Evolutionary conservation across 140 eudicot species (phyloP).

Genomic region (Senecio squalidus): DNA sequence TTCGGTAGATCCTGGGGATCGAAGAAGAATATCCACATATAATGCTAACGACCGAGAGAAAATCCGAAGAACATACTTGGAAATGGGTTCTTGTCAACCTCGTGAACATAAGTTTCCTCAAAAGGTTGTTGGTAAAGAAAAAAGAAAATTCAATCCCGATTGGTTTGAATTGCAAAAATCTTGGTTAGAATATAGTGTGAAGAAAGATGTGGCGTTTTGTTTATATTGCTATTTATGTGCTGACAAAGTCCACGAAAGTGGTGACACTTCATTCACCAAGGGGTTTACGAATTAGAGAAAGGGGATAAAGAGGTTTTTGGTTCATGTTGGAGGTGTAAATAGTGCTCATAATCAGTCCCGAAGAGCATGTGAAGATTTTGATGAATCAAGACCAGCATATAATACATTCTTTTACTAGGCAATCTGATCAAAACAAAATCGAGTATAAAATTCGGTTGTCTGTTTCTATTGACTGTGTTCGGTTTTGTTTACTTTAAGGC

Average conservation of each 20-base stretch:
- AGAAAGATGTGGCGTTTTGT: not conserved
- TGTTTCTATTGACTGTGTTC: slow-evolving; percentile 11
- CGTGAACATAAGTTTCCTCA: not conserved
- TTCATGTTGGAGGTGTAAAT: not conserved
- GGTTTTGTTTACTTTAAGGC: slow-evolving; percentile 4
- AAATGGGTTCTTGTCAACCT: not conserved
- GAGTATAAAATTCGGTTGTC: not conserved
- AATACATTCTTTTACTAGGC: not conserved
- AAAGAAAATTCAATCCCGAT: not conserved
- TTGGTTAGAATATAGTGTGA: slow-evolving; percentile 5
- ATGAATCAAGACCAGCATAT: slow-evolving; percentile 11
- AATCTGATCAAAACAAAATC: not conserved
- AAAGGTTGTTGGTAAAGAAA: not conserved
- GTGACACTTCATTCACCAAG: not conserved
- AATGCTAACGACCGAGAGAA: not conserved
- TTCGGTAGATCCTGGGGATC: not conserved
- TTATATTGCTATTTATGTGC: slow-evolving; percentile 5
- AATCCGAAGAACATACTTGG: not conserved
- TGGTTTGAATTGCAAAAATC: slow-evolving; percentile 1
- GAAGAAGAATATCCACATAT: not conserved
- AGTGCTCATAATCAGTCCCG: not conserved
- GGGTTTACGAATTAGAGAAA: not conserved
- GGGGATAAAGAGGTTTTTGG: not conserved
- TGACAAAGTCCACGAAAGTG: not conserved
- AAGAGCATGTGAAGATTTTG: slow-evolving; percentile 6